Conservation (phyloP, 371 early-diverging fungal species). For the Mucor saturninus region DNA sequence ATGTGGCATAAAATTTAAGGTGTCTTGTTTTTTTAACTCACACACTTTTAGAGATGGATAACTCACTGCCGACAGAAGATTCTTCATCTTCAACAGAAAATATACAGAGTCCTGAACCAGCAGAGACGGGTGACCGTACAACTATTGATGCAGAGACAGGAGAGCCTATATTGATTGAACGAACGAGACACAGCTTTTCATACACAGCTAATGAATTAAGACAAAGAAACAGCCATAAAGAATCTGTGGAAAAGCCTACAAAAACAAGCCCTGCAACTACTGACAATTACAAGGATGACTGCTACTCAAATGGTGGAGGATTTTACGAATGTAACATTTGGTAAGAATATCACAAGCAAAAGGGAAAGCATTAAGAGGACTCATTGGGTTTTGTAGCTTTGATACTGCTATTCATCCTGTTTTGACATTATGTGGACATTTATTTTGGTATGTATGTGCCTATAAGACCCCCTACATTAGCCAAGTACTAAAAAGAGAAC, state of each 20-base stretch:
- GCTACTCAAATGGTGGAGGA: slow-evolving; percentile 22
- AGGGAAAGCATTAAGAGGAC: not conserved
- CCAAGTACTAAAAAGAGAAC: not conserved
- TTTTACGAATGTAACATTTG: slow-evolving; percentile 49
- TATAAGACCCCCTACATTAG: not conserved
- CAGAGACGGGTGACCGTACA: slow-evolving; percentile 2
- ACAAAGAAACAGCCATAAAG: slow-evolving; percentile 18
- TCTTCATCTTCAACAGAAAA: too few species aligned
- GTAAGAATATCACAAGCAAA: slow-evolving; percentile 15
- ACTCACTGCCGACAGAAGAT: too few species aligned
- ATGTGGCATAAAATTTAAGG: too few species aligned
- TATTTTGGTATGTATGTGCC: slow-evolving; percentile 35
- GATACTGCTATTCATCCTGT: slow-evolving; percentile 45
- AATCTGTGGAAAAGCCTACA: not conserved
- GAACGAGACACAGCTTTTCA: slow-evolving; percentile 13
- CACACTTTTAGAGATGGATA: too few species aligned
- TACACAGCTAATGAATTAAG: slow-evolving; percentile 17
- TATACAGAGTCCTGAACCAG: too few species aligned
- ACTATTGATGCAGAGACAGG: slow-evolving; percentile 13
- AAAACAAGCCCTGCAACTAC: not conserved
- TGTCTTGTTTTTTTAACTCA: too few species aligned
- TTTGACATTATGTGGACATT: slow-evolving; percentile 42
- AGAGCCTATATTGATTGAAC: slow-evolving; percentile 14
- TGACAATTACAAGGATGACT: slow-evolving; percentile 19
- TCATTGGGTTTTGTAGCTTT: slow-evolving; percentile 20